A percentile compares a stretch with the other conserved stretches of the same genome.
Conservation (phyloP, 2,329 filamentous ascomycete genomes). For the Ascochyta lentis region DNA sequence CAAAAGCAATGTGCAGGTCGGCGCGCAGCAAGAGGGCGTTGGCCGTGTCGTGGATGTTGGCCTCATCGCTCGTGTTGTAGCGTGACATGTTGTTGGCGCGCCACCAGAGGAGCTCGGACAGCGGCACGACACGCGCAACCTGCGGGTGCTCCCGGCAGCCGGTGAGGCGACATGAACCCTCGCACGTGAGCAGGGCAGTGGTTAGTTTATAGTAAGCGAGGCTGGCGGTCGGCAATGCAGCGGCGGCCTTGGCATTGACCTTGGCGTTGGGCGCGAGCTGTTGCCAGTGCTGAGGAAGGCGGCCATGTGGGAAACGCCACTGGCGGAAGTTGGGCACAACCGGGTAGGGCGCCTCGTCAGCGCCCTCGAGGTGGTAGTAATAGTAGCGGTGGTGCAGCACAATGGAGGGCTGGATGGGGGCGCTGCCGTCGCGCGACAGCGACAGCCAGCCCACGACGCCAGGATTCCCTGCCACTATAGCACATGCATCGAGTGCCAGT, state of each 20-base stretch:
- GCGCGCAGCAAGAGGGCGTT: slow-evolving; percentile 21
- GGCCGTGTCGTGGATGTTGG: slow-evolving; percentile 3
- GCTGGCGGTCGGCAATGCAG: not conserved
- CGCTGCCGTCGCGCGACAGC: slow-evolving; percentile 4
- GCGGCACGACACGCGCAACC: slow-evolving; percentile 13
- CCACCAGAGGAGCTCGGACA: slow-evolving; percentile 15
- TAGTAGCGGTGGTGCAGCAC: slow-evolving; percentile 10
- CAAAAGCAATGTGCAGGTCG: slow-evolving; percentile 26
- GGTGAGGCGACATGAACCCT: slow-evolving; percentile 13
- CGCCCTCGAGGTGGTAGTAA: slow-evolving; percentile 12
- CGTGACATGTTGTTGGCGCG: slow-evolving; percentile 12
- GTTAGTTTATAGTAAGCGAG: slow-evolving; percentile 11
- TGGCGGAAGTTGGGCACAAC: slow-evolving; percentile 12
- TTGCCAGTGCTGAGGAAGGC: slow-evolving; percentile 11
- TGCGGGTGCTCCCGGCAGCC: slow-evolving; percentile 13
- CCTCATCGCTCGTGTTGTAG: slow-evolving; percentile 4
- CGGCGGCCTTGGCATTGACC: not conserved
- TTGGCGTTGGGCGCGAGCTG: slow-evolving; percentile 2
- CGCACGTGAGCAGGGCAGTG: slow-evolving; percentile 7
- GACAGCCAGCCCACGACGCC: slow-evolving; percentile 9
- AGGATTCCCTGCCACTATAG: slow-evolving; percentile 9
- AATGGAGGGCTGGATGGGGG: slow-evolving; percentile 10
- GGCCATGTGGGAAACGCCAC: slow-evolving; percentile 12
- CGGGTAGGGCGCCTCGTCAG: slow-evolving; percentile 7
- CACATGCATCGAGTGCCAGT: slow-evolving; percentile 16